Base-by-base conservation (phyloP, 139 green algal genomes). In the Chlamydomonas sphaeroides region DNA sequence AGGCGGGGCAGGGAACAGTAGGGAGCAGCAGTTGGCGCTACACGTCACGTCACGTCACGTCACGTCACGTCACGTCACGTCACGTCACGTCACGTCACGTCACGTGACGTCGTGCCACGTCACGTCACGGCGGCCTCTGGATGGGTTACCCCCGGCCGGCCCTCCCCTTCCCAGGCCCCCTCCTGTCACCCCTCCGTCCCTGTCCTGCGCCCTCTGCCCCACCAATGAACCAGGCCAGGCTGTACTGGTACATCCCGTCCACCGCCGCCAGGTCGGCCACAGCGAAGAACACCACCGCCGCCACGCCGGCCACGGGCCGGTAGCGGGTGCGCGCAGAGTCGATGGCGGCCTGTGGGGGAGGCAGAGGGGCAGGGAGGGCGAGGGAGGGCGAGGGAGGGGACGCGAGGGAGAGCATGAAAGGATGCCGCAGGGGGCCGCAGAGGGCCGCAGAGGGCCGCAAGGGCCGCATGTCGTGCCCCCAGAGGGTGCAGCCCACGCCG, bases 281-380 rank as follows among this genome's bases (percentile, higher is more conserved):
- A 63, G 87, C 91, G 86, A 96, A 96, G 85, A 95, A 96, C 18
- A 94, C 87, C 35, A 89, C 86, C 20, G 90, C 88, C 39, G 90
- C 91, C 89, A 90, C 89, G 14, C 85, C 84, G 32, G 91, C 91
- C 56, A 90, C 89, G 23, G 86, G 77, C 18, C 80, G 65, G 90
- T 96, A 96, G 5, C 79, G 83, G 23, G 39, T 73, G 8, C 92
- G 87, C 49, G 92, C 92, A 1, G 69, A 81, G 51, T 95, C 92
- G 74, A 68, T 62, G 11, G 61, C 79, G 23, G 63, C 65, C 86
- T 95, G 68, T 0, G 51, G 23, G 30, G 30, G n/a, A 4, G 65
- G 53, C n/a, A n/a, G 53, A 28, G 53, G 53, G 21, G 53, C 15
- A 62, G 53, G 53, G 45, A 53, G 45, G 45, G 45, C 11, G 45